Evolutionary conservation across 2,329 filamentous ascomycete genomes (phyloP), one percentile per base, ranked within the genome.

Genomic region (Epichloe hybrida): DNA sequence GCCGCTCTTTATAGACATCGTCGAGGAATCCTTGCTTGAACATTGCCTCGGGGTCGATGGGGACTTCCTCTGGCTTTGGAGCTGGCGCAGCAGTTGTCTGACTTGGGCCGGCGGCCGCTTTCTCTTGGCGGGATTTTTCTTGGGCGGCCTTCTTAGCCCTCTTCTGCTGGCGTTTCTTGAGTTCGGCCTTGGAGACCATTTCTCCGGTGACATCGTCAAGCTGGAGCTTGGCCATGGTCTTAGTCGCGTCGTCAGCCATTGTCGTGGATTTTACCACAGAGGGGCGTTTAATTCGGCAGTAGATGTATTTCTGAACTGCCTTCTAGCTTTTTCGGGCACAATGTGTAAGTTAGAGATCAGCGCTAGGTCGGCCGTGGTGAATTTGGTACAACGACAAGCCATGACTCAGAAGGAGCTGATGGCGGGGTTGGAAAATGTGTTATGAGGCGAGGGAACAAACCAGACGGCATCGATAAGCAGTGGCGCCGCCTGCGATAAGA

Each of bases 11-110:
- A 69, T 83, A 87, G 34, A 90, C 84, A 4, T 84, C 80, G 48
- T 76, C 73, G 37, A 90, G 74, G 69, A 88, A 91, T 39, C 86
- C 86, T 61, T 81, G 77, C 69, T 87, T 86, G 73, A 90, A 91
- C 78, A 90, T 89, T 56, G 77, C 73, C 55, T 86, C 76, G 0
- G 75, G 72, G 55, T 80, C 77, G n/a, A 54, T 44, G 20, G 50
- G 49, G 11, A 50, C 52, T 20, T 59, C 65, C 60, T 76, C 77
- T 49, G 42, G 72, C 50, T 53, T 58, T 11, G 51, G 37, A 2
- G 45, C 31, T 27, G 52, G 55, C 27, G 34, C 36, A 2, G 50
- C 39, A 36, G 50, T 12, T 70, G 59, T 74, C 71, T 9, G 72
- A 70, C 53, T 69, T 65, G 49, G 53, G 39, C 78, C 48, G 46